Percentiles rank a stretch among this genome's conserved stretches.
Evolutionary conservation across 352 stramenopile genomes (phyloP).

Genomic region (Phytophthora litchii): DNA sequence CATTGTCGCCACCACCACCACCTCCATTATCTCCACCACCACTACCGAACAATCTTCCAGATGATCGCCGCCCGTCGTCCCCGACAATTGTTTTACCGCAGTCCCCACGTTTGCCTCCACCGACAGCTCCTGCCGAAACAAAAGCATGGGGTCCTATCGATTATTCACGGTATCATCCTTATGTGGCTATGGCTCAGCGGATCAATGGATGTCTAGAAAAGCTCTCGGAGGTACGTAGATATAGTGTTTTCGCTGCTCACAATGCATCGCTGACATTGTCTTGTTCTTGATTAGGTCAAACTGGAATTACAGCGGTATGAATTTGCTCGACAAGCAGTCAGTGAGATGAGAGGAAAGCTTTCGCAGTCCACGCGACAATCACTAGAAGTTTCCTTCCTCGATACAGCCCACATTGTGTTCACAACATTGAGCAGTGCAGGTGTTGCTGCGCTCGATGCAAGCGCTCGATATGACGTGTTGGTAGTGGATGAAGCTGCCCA

Average conservation of each 20-base stretch:
- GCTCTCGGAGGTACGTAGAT: conserved; percentile 61
- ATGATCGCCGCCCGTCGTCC: conserved; percentile 35
- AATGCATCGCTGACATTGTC: conserved; percentile 8
- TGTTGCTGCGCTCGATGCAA: conserved; percentile 79
- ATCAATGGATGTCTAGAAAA: conserved; percentile 84
- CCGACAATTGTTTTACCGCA: conserved; percentile 49
- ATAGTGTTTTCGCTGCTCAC: neutral
- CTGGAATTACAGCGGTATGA: conserved; percentile 87
- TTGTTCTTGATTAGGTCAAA: conserved; percentile 53
- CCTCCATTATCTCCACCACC: conserved; percentile 38
- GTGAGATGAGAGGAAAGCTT: conserved; percentile 64
- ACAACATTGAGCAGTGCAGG: conserved; percentile 92
- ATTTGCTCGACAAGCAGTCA: conserved; percentile 69
- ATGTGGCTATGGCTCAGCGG: conserved; percentile 72
- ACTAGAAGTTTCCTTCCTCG: conserved; percentile 86
- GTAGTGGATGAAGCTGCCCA: conserved; percentile 90
- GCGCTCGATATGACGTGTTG: conserved; percentile 78
- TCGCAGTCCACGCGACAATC: conserved; percentile 75
- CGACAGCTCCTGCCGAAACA: conserved; percentile 18
- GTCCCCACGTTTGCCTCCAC: conserved; percentile 35
- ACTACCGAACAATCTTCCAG: conserved; percentile 22
- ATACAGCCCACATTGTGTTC: conserved; percentile 93
- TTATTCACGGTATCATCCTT: conserved; percentile 73
- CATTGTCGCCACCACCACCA: conserved; percentile 53
- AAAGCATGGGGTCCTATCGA: conserved; percentile 53